Percentiles rank a stretch among this genome's conserved stretches.
These are phyloP conservation scores for Neofusicoccum parvum DNA, from an alignment of 2,329 filamentous ascomycete species.

Conservation along the genomic window DNA sequence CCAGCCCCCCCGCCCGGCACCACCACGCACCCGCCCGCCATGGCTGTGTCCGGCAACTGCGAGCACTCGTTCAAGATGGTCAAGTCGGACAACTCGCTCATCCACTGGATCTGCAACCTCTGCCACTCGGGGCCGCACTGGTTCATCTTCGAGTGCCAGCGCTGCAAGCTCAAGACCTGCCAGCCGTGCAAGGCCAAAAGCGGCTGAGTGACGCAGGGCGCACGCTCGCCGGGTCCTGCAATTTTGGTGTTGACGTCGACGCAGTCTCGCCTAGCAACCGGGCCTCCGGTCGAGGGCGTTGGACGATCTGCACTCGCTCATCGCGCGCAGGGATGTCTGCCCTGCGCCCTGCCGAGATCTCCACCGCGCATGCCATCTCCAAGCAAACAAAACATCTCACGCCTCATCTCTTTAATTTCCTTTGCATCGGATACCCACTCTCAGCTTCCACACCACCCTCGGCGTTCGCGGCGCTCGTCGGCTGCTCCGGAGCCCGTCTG, in stretches of 20 bases:
- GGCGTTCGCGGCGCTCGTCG: conserved; percentile 9
- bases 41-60: conserved; percentile 53
- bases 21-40: conserved; percentile 28
- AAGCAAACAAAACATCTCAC: conserved; percentile 5
- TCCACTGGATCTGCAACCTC: conserved; percentile 56
- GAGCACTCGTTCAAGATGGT: conserved; percentile 53
- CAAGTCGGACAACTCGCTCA: conserved; percentile 54
- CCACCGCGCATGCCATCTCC: not conserved
- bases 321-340: conserved; percentile 14
- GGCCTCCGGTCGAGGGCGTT: conserved; percentile 12
- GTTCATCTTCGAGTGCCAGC: conserved; percentile 54
- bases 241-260: conserved; percentile 21
- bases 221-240: not conserved
- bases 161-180: conserved; percentile 56
- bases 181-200: conserved; percentile 47
- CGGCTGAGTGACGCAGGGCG: conserved; percentile 31
- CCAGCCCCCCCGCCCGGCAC: not conserved
- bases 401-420: not conserved
- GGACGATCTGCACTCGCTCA: conserved; percentile 16
- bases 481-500: conserved; percentile 22
- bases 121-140: conserved; percentile 55
- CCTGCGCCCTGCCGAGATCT: conserved; percentile 14
- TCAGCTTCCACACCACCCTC: not conserved
- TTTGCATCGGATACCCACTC: conserved; percentile 6
- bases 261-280: conserved; percentile 7